Evolutionary conservation across 495 filamentous ascomycete species (phyloP).

Genomic region (Chaetomium tenue): DNA sequence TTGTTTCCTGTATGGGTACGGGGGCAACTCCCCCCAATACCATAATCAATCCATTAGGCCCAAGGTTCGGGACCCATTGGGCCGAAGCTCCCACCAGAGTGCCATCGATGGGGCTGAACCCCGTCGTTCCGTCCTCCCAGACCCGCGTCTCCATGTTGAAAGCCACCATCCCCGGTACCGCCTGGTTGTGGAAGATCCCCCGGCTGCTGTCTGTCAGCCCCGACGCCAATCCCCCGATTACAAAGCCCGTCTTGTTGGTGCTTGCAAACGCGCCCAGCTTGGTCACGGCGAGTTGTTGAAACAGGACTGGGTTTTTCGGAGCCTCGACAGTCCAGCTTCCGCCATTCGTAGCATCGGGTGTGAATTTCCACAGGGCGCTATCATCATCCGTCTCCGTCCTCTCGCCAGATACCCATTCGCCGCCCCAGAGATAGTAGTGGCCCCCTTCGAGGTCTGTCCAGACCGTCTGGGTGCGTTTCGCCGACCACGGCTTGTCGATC

Average conservation of each 20-base stretch:
- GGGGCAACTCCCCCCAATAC: slow-evolving; percentile 34
- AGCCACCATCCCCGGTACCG: slow-evolving; percentile 25
- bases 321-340: slow-evolving; percentile 36
- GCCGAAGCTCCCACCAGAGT: slow-evolving; percentile 17
- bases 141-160: slow-evolving; percentile 25
- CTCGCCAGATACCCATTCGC: slow-evolving; percentile 19
- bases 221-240: slow-evolving; percentile 21
- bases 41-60: slow-evolving; percentile 35
- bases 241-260: slow-evolving; percentile 17
- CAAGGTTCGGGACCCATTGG: slow-evolving; percentile 25
- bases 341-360: slow-evolving; percentile 36
- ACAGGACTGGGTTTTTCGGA: slow-evolving; percentile 3
- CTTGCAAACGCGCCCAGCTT: slow-evolving; percentile 13
- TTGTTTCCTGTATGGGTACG: too few relatives aligned
- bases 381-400: slow-evolving; percentile 22
- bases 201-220: too few relatives aligned
- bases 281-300: slow-evolving; percentile 5
- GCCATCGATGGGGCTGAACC: slow-evolving; percentile 13
- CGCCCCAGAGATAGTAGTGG: slow-evolving; percentile 41
- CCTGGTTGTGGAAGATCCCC: slow-evolving; percentile 13
- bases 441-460: slow-evolving; percentile 32
- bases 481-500: slow-evolving; percentile 30
- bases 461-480: slow-evolving; percentile 26
- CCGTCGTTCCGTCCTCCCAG: slow-evolving; percentile 21
- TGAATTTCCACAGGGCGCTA: slow-evolving; percentile 38